Conservation (phyloP, 1,284 basidiomycete genomes). For the Sutorius eximius region DNA sequence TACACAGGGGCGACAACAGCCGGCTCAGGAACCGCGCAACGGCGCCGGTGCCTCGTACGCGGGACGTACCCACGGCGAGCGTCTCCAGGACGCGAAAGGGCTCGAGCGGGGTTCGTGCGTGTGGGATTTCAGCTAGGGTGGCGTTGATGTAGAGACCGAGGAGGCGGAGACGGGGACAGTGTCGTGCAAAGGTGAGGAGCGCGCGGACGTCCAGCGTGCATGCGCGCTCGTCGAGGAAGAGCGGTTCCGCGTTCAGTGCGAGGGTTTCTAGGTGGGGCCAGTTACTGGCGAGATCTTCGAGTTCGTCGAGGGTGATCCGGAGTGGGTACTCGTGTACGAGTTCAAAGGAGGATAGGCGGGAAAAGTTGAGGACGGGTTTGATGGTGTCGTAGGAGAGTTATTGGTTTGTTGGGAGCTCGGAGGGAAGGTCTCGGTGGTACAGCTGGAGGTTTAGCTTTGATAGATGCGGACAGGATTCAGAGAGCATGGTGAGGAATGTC, state of each 20-base stretch:
- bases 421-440: constrained; percentile 20
- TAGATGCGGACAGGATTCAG: constrained; percentile 48
- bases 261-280: constrained; percentile 52
- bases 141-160: constrained; percentile 54
- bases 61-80: constrained; percentile 52
- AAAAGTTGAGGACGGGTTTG: constrained; percentile 48
- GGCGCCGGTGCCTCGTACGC: constrained; percentile 39
- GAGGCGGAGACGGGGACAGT: constrained; percentile 50
- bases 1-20: constrained; percentile 45
- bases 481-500: constrained; percentile 44
- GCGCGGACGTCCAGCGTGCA: constrained; percentile 49
- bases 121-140: constrained; percentile 8
- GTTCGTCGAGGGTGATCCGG: constrained; percentile 43
- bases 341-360: constrained; percentile 49
- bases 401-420: constrained; percentile 25
- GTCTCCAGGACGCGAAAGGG: constrained; percentile 41
- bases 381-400: constrained; percentile 48
- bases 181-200: constrained; percentile 50
- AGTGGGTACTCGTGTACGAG: constrained; percentile 55
- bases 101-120: constrained; percentile 35
- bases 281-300: constrained; percentile 49
- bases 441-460: constrained; percentile 43
- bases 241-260: constrained; percentile 52
- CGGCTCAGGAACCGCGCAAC: constrained; percentile 55
- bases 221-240: constrained; percentile 34